Evolutionary conservation across 2,329 filamentous ascomycete species (phyloP), one percentile per base, ranked within the genome.

Genomic region (Neopestalotiopsis sp.): DNA sequence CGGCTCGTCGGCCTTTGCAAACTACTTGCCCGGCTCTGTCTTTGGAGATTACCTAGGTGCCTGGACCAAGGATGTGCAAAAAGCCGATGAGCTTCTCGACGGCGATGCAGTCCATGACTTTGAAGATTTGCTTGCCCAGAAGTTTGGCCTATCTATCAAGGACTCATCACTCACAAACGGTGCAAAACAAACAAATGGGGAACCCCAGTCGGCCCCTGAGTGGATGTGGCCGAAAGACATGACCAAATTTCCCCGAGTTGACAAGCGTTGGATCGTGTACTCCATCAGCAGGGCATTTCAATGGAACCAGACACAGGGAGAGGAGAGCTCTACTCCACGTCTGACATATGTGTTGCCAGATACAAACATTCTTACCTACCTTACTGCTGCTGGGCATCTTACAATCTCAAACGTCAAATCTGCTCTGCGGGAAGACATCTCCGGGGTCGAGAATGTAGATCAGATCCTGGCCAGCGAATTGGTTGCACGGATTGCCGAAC

Each of bases 181-280:
- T 4, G 70, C 69, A 38, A 76, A 75, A 64, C 68, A 68, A n/a
- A n/a, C 58, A 28, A 67, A 74, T 65, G 67, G 72, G 24, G 69
- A 74, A 60, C 66, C 75, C 13, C 70, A 71, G 2, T 64, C 69
- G 28, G 59, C 81, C 24, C 81, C 80, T 1, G 84, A 85, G 68
- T 91, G 89, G 88, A 80, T 80, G 38, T 87, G 85, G 84, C 81
- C 83, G 20, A 78, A 77, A 30, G 78, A 79, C 49, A 78, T 81
- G 57, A 77, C 79, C 4, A 76, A 80, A 32, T 89, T 90, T 74
- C 82, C 86, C 20, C 81, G 85, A 9, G 86, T 88, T 4, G 90
- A 94, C 77, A 86, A 89, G 32, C 86, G 89, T 70, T 92, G 91
- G 86, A 84, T 92, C 4, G 78, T 90, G 20, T 90, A 88, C 72